phyloP scores from a whole-genome alignment of 2,329 filamentous ascomycete species.

The Sclerotinia subarctica region DNA sequence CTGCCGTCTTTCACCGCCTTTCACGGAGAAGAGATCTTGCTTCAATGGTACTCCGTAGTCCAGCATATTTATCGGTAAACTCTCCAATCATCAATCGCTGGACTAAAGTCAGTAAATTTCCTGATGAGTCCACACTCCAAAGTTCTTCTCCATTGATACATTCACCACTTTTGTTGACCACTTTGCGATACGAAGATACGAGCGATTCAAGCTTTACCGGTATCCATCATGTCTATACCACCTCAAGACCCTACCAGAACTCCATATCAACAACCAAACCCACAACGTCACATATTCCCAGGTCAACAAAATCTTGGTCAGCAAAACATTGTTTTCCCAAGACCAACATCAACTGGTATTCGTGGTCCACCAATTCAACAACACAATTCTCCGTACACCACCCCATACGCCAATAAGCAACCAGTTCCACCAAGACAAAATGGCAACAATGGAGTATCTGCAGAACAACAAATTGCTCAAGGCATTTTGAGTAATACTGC shows the following conservation, averaged over 20 bases:
- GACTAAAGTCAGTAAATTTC: constrained; percentile 20
- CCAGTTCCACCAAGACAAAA: constrained; percentile 31
- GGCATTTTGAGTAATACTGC: constrained; percentile 34
- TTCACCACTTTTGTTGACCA: constrained; percentile 21
- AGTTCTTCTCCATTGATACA: constrained; percentile 20
- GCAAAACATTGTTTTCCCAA: constrained; percentile 29
- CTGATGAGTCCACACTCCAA: constrained; percentile 21
- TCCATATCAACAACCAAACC: constrained; percentile 22
- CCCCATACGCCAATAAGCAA: constrained; percentile 34
- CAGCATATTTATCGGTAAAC: background rate
- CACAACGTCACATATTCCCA: constrained; percentile 25
- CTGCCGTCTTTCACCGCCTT: background rate
- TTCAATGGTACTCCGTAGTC: too few relatives aligned
- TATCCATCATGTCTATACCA: constrained; percentile 34
- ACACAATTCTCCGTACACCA: constrained; percentile 36
- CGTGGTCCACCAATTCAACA: constrained; percentile 29
- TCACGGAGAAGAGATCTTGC: too few relatives aligned
- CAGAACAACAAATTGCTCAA: constrained; percentile 39
- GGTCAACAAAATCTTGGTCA: constrained; percentile 31
- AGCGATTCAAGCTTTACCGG: constrained; percentile 15
- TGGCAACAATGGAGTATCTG: constrained; percentile 32
- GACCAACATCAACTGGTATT: constrained; percentile 32
- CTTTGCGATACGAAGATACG: constrained; percentile 18
- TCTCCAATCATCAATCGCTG: background rate
- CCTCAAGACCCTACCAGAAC: constrained; percentile 30